A percentile compares a stretch with the other conserved stretches of the same genome.
phyloP scores from a whole-genome alignment of 257 asterid genomes.

The Primulina huaijiensis region DNA sequence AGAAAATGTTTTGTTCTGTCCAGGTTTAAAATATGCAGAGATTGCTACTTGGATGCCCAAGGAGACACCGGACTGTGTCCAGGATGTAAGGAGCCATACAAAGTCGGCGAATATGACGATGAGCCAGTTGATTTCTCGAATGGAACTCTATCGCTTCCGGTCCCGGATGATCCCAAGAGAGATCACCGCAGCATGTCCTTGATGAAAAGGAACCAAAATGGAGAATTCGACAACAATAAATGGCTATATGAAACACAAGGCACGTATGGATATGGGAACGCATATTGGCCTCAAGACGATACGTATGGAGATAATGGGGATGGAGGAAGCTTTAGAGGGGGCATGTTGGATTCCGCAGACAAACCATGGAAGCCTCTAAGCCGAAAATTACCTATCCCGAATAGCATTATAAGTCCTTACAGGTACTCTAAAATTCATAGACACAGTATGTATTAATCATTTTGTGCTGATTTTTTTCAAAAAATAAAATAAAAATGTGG shows the following conservation, averaged over 20 bases:
- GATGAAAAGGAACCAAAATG: slow-evolving; percentile 77
- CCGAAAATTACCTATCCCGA: slow-evolving; percentile 52
- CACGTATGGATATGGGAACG: slow-evolving; percentile 79
- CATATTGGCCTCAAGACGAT: slow-evolving; percentile 84
- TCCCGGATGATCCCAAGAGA: slow-evolving; percentile 51
- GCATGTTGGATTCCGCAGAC: slow-evolving; percentile 51
- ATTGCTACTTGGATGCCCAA: slow-evolving; percentile 85
- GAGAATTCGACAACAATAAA: slow-evolving; percentile 82
- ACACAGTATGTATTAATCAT: no score
- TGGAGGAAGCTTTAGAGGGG: slow-evolving; percentile 34
- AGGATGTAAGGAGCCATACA: slow-evolving; percentile 81
- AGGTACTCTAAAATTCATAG: slow-evolving; percentile 27
- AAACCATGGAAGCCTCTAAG: slow-evolving; percentile 89
- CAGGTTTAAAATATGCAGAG: slow-evolving; percentile 85
- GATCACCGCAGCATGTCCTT: slow-evolving; percentile 52
- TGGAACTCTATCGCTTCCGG: slow-evolving; percentile 62
- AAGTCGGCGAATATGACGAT: slow-evolving; percentile 55
- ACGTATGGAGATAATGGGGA: slow-evolving; percentile 47
- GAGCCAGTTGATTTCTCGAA: slow-evolving; percentile 50
- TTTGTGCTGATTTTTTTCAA: no score
- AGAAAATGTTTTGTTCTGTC: background rate
- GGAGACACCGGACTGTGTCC: slow-evolving; percentile 70
- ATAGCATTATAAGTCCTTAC: slow-evolving; percentile 73
- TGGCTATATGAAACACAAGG: slow-evolving; percentile 87
- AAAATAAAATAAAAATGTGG: no score